Base-by-base conservation (phyloP, 495 filamentous ascomycete genomes). In the Oidiodendron maius region DNA sequence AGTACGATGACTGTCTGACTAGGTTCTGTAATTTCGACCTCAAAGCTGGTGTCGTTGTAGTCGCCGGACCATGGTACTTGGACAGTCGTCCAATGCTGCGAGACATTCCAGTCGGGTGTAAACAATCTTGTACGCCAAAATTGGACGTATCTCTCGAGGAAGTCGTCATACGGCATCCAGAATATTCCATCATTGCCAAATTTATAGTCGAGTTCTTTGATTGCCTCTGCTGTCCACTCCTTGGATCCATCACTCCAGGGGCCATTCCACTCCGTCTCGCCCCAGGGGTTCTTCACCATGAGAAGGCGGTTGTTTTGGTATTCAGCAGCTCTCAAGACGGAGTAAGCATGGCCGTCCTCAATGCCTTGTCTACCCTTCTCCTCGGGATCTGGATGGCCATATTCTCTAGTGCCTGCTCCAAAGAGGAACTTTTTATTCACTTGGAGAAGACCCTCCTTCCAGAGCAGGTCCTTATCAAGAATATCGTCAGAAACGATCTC, bases 61-160 rank as follows among this genome's bases (percentile, higher is more conserved):
- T 91, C 87, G 2, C 82, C 75, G 16, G 80, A 83, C 89, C 89
- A 96, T 1, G 91, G 87, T 4, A 95, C 84, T 32, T 82, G 79
- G 18, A 96, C 65, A 0, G 78, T 86, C 0, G 89, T 88, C 91
- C 91, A 96, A 44, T 86, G 80, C 47, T 87, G 84, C 0, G 85
- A 80, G 25, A 95, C 74, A 17, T 78, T 83, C 91, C 91, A 96
- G 20, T 84, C 78, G 17, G 44, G 34, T 12, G 82, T 84, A 52
- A 96, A 95, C 0, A 96, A 76, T n/a, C 91, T 78, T 1, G 90
- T 96, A 20, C 89, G 83, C 55, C 93, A 84, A 42, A 96, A 86
- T 53, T 78, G 77, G 47, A 84, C 79, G 55, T 87, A 96, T 58
- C 91, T 88, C 38, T 81, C 79, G 5, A 96, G 75, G 20, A 96